A percentile compares a stretch with the other conserved stretches of the same genome.
Evolutionary conservation across 352 stramenopile genomes (phyloP).

Genomic region (Thalassiosira ordinaria): DNA sequence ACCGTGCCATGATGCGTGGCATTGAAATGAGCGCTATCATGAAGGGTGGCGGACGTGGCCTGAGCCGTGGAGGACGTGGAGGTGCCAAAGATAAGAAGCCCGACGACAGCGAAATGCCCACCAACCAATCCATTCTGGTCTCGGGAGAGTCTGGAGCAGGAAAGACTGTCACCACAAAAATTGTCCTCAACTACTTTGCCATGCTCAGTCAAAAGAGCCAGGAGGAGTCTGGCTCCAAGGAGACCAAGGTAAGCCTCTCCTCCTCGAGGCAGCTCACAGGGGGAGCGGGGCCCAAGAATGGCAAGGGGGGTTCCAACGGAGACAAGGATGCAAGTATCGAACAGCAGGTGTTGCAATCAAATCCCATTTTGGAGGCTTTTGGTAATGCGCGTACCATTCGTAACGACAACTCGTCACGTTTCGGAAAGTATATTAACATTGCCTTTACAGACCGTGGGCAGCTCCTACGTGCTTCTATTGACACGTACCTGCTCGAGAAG

Average conservation of each 20-base stretch:
- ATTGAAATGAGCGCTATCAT: slow-evolving; percentile 31
- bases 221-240: slow-evolving; percentile 30
- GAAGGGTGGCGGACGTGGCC: slow-evolving; percentile 11
- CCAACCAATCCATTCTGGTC: slow-evolving; percentile 90
- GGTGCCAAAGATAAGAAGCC: slow-evolving; percentile 31
- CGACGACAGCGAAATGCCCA: slow-evolving; percentile 51
- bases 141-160: slow-evolving; percentile 93
- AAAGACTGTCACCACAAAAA: slow-evolving; percentile 94
- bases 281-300: too few species aligned
- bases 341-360: slow-evolving; percentile 94
- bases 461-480: not conserved
- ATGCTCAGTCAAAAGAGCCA: not conserved
- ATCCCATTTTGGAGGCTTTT: slow-evolving; percentile 99
- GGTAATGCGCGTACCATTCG: slow-evolving; percentile 91
- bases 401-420: slow-evolving; percentile 88
- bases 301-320: slow-evolving; percentile 56
- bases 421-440: slow-evolving; percentile 91
- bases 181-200: slow-evolving; percentile 93
- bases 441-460: slow-evolving; percentile 83
- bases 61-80: not conserved
- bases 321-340: slow-evolving; percentile 72
- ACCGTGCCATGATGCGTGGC: slow-evolving; percentile 88
- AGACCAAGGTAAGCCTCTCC: not conserved
- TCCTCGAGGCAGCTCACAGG: too few species aligned
- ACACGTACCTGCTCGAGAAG: slow-evolving; percentile 94